phyloP scores from a whole-genome alignment of 805 yeast genomes.

The Lipomyces yamadae region DNA sequence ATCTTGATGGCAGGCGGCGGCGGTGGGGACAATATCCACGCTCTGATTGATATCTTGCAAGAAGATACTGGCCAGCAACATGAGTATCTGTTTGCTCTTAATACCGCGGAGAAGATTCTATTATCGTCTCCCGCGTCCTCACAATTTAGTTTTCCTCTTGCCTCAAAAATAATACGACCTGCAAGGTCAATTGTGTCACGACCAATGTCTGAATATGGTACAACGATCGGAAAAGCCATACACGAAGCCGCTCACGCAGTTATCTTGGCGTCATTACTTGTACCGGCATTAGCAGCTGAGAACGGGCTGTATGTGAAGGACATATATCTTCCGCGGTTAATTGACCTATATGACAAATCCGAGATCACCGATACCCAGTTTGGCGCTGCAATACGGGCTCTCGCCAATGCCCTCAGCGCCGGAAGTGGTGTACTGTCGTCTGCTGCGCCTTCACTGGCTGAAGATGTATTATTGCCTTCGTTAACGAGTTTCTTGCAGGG shows the following conservation, averaged over 20 bases:
- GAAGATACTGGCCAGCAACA: conserved; percentile 1
- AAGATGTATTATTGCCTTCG: conserved; percentile 19
- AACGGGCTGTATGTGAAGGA: conserved; percentile 21
- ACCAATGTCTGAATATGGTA: neutral
- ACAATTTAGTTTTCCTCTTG: neutral
- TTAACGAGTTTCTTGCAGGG: neutral
- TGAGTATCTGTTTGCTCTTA: conserved; percentile 25
- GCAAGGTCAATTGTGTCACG: conserved; percentile 17
- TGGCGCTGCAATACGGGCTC: conserved; percentile 20
- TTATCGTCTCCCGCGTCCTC: conserved; percentile 23
- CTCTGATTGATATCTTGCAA: conserved; percentile 7
- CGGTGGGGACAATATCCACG: neutral
- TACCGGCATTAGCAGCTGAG: conserved; percentile 20
- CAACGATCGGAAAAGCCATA: conserved; percentile 11
- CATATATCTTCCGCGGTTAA: conserved; percentile 14
- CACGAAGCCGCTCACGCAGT: conserved; percentile 39
- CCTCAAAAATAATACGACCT: conserved; percentile 7
- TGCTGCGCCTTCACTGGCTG: conserved; percentile 24
- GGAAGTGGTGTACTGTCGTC: conserved; percentile 27
- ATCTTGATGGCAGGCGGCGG: conserved; percentile 4
- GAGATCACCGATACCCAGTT: conserved; percentile 22
- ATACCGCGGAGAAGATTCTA: conserved; percentile 28
- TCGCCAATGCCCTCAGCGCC: conserved; percentile 22
- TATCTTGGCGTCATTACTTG: conserved; percentile 31
- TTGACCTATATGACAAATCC: conserved; percentile 10